phyloP scores from a whole-genome alignment of 208 protist species.

The Strigomonas culicis region DNA sequence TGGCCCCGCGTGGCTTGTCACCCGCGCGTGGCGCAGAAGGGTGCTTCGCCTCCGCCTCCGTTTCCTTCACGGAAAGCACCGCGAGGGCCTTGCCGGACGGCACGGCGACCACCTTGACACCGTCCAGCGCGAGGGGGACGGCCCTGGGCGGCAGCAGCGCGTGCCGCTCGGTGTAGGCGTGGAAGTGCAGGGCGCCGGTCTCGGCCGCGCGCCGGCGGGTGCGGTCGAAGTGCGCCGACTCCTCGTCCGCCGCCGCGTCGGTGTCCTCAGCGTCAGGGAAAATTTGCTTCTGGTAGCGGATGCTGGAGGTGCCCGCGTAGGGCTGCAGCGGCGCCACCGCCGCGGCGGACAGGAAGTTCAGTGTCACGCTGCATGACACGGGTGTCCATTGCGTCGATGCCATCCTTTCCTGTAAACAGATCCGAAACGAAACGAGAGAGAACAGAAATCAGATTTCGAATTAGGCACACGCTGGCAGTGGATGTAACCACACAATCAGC shows the following conservation, averaged over 20 bases:
- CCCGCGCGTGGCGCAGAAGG: neutral
- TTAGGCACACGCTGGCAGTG: no score
- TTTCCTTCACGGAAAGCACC: conserved; percentile 40
- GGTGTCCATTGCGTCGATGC: neutral
- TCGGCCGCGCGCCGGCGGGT: conserved; percentile 9
- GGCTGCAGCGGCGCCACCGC: conserved; percentile 21
- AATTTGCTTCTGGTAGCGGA: conserved; percentile 37
- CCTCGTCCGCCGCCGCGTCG: conserved; percentile 8
- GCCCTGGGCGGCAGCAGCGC: conserved; percentile 19
- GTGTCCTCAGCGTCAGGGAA: neutral
- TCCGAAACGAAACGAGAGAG: neutral
- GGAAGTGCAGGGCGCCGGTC: conserved; percentile 40
- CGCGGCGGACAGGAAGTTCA: conserved; percentile 8
- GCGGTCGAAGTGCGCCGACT: conserved; percentile 10
- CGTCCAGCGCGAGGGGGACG: conserved; percentile 26
- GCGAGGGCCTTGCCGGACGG: conserved; percentile 21
- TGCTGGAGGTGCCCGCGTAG: conserved; percentile 48
- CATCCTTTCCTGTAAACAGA: neutral
- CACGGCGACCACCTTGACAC: neutral
- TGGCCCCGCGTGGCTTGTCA: neutral
- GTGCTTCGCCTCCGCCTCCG: conserved; percentile 14
- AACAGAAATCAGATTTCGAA: no score
- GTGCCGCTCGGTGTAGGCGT: conserved; percentile 32
- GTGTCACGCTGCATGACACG: neutral
- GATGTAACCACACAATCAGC: no score